Evolutionary conservation across 2,329 filamentous ascomycete species (phyloP), one percentile per base, ranked within the genome.

Genomic region (Talaromyces islandicus): DNA sequence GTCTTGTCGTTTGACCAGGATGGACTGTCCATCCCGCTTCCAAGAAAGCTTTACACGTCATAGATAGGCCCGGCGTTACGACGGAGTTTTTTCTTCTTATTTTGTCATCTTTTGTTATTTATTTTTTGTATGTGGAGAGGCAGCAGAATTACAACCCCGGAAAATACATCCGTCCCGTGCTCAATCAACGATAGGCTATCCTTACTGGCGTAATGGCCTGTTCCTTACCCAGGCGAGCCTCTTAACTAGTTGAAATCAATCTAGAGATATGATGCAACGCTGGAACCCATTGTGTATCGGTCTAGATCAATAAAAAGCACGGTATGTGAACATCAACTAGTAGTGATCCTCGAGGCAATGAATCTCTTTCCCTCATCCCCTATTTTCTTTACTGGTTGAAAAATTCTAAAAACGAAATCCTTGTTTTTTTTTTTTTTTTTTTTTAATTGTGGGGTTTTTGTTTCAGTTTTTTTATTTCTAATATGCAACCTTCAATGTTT

Each of bases 341-440:
- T 27, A 46, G 21, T 7, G 43, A 4, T 4, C 43, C 11, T 46
- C 41, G 41, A n/a, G 19, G 41, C 21, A 14, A 9, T 1, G 19
- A 46, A 14, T 21, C 17, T 46, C 19, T 46, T 46, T 7, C 19
- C 43, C 21, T 21, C 21, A 6, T 4, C 43, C 11, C 41, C 10
- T 46, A 19, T 46, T 21, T 5, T 46, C 41, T 19, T 46, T 46
- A 21, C 14, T 3, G 41, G 3, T 21, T 46, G 43, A 21, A 24
- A 11, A 12, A 24, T 46, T 21, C 43, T 19, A 24, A 24, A 21
- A 46, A 38, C 2, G 14, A 2, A 19, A 46, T 5, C 51, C 57
- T 55, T 38, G 27, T 54, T 54, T n/a, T 14, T 41, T 55, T 56
- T 4, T 35, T 35, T 10, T 56, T 14, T 56, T 35, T 60, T 63